Evolutionary conservation across 306 rosid species (phyloP).

Genomic region (Medicago ruthenica): DNA sequence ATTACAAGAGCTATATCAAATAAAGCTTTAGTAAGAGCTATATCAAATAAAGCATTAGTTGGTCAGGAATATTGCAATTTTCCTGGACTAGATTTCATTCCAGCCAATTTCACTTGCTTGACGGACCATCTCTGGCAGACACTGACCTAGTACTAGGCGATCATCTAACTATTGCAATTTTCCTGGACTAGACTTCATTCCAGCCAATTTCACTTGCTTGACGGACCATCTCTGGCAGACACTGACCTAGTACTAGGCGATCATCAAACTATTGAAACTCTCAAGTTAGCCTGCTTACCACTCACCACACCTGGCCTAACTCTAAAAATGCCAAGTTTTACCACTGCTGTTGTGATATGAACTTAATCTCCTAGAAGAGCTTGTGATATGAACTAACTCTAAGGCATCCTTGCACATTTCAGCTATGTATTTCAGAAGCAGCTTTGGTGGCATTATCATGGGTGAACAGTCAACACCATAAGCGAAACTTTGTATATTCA

Average conservation of each 20-base stretch:
- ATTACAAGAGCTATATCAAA: neutral
- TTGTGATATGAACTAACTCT: too few species aligned
- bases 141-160: neutral
- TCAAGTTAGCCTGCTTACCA: conserved; percentile 12
- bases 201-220: neutral
- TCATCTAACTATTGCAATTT: too few species aligned
- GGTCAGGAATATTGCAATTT: conserved; percentile 12
- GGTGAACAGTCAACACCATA: neutral
- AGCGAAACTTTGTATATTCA: neutral
- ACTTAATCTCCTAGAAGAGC: neutral
- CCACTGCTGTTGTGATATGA: neutral
- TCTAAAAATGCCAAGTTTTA: neutral
- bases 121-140: conserved; percentile 15
- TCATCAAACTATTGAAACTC: conserved; percentile 26
- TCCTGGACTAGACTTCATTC: conserved; percentile 6
- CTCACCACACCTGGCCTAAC: conserved; percentile 10
- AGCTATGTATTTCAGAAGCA: neutral
- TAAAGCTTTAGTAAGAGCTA: conserved; percentile 14
- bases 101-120: neutral
- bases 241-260: neutral
- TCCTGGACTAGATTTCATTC: conserved; percentile 5
- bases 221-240: conserved; percentile 15
- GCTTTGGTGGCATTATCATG: neutral
- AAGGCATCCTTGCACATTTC: neutral
- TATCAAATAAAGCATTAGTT: neutral